Conservation (phyloP, 129 eudicot genomes). For the Escallonia rubra region DNA sequence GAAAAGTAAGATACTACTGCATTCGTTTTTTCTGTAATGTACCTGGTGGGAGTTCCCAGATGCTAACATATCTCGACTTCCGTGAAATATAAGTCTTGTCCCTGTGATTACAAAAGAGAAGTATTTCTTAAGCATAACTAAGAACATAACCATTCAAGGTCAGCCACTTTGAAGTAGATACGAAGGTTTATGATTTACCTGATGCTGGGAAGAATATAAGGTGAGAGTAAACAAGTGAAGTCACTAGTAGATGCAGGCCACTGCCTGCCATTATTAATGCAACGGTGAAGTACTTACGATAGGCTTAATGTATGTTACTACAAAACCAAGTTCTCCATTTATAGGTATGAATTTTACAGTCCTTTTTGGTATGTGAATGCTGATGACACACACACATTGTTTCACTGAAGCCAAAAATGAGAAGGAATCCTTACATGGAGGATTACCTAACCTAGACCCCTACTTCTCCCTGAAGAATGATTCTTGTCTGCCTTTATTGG, state of each 20-base stretch:
- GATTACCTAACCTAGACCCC: not conserved
- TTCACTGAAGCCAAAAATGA: not conserved
- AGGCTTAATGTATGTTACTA: not conserved
- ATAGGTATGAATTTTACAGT: not conserved
- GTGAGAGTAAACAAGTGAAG: slow-evolving; percentile 5
- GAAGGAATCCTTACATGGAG: not conserved
- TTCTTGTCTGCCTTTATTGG: not conserved
- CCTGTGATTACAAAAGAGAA: slow-evolving; percentile 2
- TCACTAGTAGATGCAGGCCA: slow-evolving; percentile 2
- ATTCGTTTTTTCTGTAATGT: not conserved
- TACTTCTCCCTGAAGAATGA: not conserved
- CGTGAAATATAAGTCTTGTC: not conserved
- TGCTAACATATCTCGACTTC: not conserved
- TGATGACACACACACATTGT: not conserved
- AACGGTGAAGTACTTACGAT: not conserved
- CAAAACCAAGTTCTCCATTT: not conserved
- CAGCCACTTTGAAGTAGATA: not conserved
- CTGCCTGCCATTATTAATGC: not conserved
- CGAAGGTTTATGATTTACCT: not conserved
- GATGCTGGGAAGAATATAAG: not conserved
- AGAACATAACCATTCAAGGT: too few species aligned
- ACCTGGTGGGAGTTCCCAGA: not conserved
- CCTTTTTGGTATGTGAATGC: not conserved
- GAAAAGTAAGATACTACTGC: too few species aligned
- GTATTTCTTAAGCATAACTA: not conserved